Evolutionary conservation across 1,284 basidiomycete species (phyloP).

Genomic region (Psilocybe mexicana): DNA sequence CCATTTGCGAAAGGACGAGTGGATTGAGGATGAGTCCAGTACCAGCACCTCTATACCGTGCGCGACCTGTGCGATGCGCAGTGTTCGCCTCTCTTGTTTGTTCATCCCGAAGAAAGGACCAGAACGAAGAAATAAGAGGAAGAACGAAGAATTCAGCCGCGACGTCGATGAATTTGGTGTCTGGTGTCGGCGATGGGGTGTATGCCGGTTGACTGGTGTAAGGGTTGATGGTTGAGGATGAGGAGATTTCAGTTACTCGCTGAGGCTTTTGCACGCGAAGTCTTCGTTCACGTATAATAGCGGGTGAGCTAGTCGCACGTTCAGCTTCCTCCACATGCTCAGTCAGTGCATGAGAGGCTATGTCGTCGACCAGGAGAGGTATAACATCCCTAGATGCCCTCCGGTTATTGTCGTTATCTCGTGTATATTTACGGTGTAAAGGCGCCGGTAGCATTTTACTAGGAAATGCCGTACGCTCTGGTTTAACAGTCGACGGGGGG

Average conservation of each 20-base stretch:
- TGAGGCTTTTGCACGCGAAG: slow-evolving; percentile 61
- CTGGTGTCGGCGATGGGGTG: slow-evolving; percentile 15
- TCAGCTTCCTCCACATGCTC: slow-evolving; percentile 44
- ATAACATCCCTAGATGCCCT: slow-evolving; percentile 36
- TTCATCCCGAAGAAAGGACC: slow-evolving; percentile 85
- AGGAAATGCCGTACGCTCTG: slow-evolving; percentile 60
- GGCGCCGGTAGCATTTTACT: slow-evolving; percentile 74
- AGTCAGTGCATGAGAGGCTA: slow-evolving; percentile 61
- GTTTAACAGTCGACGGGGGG: slow-evolving; percentile 39
- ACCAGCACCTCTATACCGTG: slow-evolving; percentile 70
- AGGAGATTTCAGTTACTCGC: slow-evolving; percentile 46
- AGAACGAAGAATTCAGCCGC: slow-evolving; percentile 86
- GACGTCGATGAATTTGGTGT: slow-evolving; percentile 65
- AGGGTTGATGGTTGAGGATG: slow-evolving; percentile 18
- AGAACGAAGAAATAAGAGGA: slow-evolving; percentile 89
- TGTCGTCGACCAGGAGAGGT: slow-evolving; percentile 55
- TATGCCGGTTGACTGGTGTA: slow-evolving; percentile 13
- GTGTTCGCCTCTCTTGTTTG: slow-evolving; percentile 73
- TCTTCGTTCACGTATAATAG: slow-evolving; percentile 71
- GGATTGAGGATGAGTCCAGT: slow-evolving; percentile 81
- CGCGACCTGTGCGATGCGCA: slow-evolving; percentile 44
- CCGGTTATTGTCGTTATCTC: background rate
- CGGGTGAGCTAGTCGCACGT: slow-evolving; percentile 43
- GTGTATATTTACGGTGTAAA: slow-evolving; percentile 71
- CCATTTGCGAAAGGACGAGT: slow-evolving; percentile 70